Conservation (phyloP, 306 rosid genomes). For the Cucurbita moschata region DNA sequence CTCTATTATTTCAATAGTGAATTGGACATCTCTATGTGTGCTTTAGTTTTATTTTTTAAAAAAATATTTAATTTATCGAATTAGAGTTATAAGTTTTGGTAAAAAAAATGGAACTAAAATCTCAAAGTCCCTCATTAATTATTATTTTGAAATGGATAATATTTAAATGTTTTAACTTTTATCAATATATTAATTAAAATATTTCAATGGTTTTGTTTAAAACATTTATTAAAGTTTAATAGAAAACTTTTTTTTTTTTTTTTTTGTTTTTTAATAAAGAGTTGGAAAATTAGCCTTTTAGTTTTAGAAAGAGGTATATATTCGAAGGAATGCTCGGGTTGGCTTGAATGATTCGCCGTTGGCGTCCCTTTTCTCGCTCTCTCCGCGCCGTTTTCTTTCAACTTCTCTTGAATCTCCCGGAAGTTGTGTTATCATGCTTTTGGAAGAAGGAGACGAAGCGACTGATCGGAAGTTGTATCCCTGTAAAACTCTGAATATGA, state of each 20-base stretch:
- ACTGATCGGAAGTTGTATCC: background rate
- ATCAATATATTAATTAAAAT: too few species aligned
- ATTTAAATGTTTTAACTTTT: too few species aligned
- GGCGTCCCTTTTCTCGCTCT: background rate
- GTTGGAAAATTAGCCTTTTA: background rate
- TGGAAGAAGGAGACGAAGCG: background rate
- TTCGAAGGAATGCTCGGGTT: background rate
- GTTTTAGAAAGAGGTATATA: background rate
- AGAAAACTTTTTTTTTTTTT: background rate
- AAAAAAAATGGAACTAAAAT: too few species aligned
- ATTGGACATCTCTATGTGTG: too few species aligned
- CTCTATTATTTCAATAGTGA: too few species aligned
- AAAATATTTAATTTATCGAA: too few species aligned
- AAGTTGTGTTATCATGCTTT: background rate
- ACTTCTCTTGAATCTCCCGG: background rate
- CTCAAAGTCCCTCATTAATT: too few species aligned
- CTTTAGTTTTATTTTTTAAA: too few species aligned
- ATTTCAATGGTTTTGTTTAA: too few species aligned
- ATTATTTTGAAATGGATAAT: too few species aligned
- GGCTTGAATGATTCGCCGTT: background rate
- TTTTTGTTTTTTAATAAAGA: background rate
- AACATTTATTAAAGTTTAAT: too few species aligned
- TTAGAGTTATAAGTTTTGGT: too few species aligned
- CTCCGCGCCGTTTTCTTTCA: background rate
- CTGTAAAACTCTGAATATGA: slow-evolving; percentile 9